Conservation (phyloP, 1,284 basidiomycete species). For the Boletus holoroseus region DNA sequence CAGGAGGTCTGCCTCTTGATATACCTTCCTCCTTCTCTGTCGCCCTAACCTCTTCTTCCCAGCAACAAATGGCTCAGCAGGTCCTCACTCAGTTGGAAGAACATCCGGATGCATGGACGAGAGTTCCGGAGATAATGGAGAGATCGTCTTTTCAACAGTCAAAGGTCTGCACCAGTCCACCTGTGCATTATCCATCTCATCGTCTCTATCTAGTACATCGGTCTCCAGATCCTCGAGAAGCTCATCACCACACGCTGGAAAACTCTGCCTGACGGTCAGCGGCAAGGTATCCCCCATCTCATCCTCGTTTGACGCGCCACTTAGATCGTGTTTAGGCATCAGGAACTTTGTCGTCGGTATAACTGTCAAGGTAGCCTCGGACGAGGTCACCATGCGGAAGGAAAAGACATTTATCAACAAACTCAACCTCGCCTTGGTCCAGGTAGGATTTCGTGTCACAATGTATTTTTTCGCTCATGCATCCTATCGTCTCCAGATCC, state of each 20-base stretch:
- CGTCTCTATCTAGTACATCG: constrained; percentile 70
- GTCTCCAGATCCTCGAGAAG: constrained; percentile 91
- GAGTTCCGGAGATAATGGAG: constrained; percentile 93
- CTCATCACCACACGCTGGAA: constrained; percentile 95
- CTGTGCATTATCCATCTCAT: constrained; percentile 17
- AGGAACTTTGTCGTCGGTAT: constrained; percentile 95
- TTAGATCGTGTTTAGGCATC: constrained; percentile 57
- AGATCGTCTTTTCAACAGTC: constrained; percentile 82
- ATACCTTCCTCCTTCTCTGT: constrained; percentile 8
- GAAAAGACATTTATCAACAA: constrained; percentile 98
- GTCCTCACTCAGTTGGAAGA: constrained; percentile 95
- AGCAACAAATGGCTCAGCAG: constrained; percentile 91
- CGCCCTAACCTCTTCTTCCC: constrained; percentile 13
- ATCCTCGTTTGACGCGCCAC: neutral
- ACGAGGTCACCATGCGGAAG: constrained; percentile 80
- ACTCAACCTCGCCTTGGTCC: constrained; percentile 93
- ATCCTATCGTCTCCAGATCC: constrained; percentile 56
- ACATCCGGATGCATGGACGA: constrained; percentile 96
- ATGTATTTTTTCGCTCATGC: constrained; percentile 7
- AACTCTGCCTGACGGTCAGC: constrained; percentile 88
- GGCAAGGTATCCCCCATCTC: constrained; percentile 56
- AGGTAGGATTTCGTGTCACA: constrained; percentile 44
- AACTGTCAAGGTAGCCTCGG: constrained; percentile 88
- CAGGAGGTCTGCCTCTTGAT: constrained; percentile 52
- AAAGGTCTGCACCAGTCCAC: constrained; percentile 53